These are phyloP conservation scores for Candida nonsorbophila DNA, from an alignment of 805 yeast genomes.

Conservation along the genomic window DNA sequence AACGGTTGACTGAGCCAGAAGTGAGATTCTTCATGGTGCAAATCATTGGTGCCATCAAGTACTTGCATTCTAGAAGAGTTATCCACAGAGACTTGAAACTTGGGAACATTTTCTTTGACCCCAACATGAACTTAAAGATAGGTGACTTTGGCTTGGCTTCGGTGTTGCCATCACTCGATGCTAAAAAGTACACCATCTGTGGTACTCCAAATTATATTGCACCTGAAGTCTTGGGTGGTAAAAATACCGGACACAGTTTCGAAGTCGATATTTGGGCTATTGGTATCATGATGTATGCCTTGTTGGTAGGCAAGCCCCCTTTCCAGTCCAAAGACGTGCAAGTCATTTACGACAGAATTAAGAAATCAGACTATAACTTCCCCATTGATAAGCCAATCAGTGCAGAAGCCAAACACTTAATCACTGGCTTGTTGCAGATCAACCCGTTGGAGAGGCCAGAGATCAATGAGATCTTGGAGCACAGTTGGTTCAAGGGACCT, in stretches of 20 bases:
- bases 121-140: conserved; percentile 87
- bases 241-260: conserved; percentile 81
- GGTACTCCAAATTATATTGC: conserved; percentile 99
- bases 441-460: conserved; percentile 81
- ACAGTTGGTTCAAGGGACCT: conserved; percentile 82
- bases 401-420: conserved; percentile 65
- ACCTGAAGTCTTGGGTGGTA: conserved; percentile 92
- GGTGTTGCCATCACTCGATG: conserved; percentile 60
- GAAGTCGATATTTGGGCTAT: conserved; percentile 98
- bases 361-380: conserved; percentile 70
- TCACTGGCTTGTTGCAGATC: conserved; percentile 65
- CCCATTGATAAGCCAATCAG: conserved; percentile 70
- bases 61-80: conserved; percentile 86
- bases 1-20: conserved; percentile 84
- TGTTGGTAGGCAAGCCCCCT: conserved; percentile 92
- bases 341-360: conserved; percentile 87
- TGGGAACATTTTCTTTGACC: conserved; percentile 93
- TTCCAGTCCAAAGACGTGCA: conserved; percentile 95
- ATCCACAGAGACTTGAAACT: conserved; percentile 94
- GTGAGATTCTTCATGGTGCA: conserved; percentile 87
- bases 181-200: conserved; percentile 88
- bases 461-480: conserved; percentile 69
- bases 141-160: conserved; percentile 99
- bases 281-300: conserved; percentile 93
- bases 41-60: conserved; percentile 88